These are phyloP conservation scores for Globisporangium heterothallicum DNA, from an alignment of 352 stramenopile species.

Conservation along the genomic window DNA sequence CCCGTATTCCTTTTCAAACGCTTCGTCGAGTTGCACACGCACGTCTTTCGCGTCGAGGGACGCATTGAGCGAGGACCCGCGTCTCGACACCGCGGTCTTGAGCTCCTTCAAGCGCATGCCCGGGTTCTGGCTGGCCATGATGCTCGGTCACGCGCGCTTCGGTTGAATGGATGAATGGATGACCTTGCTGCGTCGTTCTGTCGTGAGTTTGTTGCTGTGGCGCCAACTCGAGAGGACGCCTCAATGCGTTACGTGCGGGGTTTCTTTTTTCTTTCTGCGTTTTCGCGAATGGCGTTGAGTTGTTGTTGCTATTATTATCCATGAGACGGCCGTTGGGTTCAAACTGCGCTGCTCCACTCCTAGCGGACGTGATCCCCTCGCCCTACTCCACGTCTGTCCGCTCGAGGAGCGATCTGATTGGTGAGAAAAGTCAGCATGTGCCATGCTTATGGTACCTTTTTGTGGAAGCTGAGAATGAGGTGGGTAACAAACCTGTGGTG, in stretches of 20 bases:
- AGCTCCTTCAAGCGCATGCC: slow-evolving; percentile 43
- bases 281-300: slow-evolving; percentile 4
- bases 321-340: slow-evolving; percentile 10
- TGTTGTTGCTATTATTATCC: neutral
- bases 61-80: slow-evolving; percentile 63
- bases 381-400: neutral
- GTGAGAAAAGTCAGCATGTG: neutral
- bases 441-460: too few species aligned
- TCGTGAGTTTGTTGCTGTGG: neutral
- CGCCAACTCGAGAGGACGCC: too few species aligned
- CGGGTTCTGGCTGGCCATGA: slow-evolving; percentile 17
- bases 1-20: slow-evolving; percentile 57
- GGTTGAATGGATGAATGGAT: too few species aligned
- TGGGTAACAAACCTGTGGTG: slow-evolving; percentile 7
- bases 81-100: slow-evolving; percentile 58
- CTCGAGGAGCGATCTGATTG: neutral
- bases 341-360: neutral
- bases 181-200: neutral
- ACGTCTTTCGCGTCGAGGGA: slow-evolving; percentile 57
- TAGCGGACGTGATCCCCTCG: too few species aligned
- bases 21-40: slow-evolving; percentile 50
- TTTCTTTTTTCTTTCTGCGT: slow-evolving; percentile 5
- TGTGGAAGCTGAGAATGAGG: too few species aligned
- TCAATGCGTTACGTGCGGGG: too few species aligned
- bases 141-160: neutral